Evolutionary conservation across 495 filamentous ascomycete genomes (phyloP), one percentile per base, ranked within the genome.

Genomic region (Glonium stellatum): DNA sequence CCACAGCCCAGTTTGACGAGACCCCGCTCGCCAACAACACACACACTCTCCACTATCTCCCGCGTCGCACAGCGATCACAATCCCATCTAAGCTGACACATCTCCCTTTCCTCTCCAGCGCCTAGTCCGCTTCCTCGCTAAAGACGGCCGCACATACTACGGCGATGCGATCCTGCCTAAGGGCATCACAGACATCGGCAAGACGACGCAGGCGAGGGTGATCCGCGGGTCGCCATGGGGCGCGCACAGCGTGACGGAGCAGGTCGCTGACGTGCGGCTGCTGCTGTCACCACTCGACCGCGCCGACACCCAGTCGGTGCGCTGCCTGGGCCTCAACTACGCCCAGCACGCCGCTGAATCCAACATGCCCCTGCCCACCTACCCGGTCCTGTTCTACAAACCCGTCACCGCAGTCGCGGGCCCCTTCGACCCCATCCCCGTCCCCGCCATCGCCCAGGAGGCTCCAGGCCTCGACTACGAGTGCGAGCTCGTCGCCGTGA

Each of bases 291-390:
- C 89, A 3, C 70, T 95, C 31, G 82, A 86, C 1, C 75, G 78
- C 13, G 77, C 82, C 49, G 84, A 91, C 60, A 81, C 89, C 57
- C 80, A 78, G 64, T 89, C 87, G 4, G 86, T 93, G 31, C 82
- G 90, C 57, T 92, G 88, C 63, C 68, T 95, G 31, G 89, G 90
- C 15, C 75, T 93, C 21, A 93, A 95, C 73, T 95, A 95, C 68
- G 85, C 82, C 48, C 75, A 86, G 55, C 90, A 93, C 65, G 90
- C 90, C 1, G 84, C 83, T 65, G 90, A 93, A 77, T 76, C 82
- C 49, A 84, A 82, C 36, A 80, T 91, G 72, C 82, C 87, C 0
- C 78, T 89, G 46, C 90, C 90, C 15, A 82, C 84, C 66, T 89
- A 82, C 55, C 90, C 90, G 0, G 78, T 92, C 22, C 72, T 95